Evolutionary conservation across 768 basidiomycete genomes (phyloP).

Genomic region (Phaeolepiota aurea): DNA sequence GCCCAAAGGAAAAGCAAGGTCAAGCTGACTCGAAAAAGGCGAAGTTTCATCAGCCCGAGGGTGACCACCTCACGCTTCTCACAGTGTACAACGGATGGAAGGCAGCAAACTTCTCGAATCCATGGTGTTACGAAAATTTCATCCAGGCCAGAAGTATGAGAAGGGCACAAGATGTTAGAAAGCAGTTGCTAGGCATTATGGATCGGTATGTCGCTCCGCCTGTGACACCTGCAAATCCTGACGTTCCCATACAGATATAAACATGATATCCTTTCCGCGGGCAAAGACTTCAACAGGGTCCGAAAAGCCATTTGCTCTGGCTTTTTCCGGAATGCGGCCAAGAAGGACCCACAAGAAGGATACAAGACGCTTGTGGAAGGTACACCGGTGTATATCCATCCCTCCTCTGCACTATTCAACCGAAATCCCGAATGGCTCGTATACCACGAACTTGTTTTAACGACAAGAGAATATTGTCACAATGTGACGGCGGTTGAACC

Average conservation of each 20-base stretch:
- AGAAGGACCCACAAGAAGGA: conserved; percentile 97
- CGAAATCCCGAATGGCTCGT: conserved; percentile 93
- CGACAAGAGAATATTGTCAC: conserved; percentile 91
- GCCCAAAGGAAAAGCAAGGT: conserved; percentile 99
- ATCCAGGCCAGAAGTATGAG: conserved; percentile 97
- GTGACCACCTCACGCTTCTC: conserved; percentile 85
- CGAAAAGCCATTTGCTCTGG: conserved; percentile 96
- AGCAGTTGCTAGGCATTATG: conserved; percentile 98
- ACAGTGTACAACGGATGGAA: conserved; percentile 99
- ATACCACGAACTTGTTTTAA: conserved; percentile 93
- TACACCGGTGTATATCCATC: conserved; percentile 98
- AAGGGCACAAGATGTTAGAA: conserved; percentile 94
- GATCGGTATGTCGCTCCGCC: conserved; percentile 57
- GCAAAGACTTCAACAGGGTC: conserved; percentile 86
- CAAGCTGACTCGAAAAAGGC: conserved; percentile 99
- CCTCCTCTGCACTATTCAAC: conserved; percentile 94
- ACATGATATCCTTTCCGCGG: conserved; percentile 91
- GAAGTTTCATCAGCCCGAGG: conserved; percentile 98
- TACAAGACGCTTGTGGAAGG: conserved; percentile 97
- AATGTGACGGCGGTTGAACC: conserved; percentile 95
- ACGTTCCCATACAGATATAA: conserved; percentile 60
- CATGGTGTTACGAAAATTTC: conserved; percentile 99
- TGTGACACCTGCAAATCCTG: neutral
- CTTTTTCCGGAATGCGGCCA: conserved; percentile 96
- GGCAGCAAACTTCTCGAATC: conserved; percentile 89